Evolutionary conservation across 2,329 filamentous ascomycete genomes (phyloP).

Genomic region (Aspergillus pseudoviridinutans): DNA sequence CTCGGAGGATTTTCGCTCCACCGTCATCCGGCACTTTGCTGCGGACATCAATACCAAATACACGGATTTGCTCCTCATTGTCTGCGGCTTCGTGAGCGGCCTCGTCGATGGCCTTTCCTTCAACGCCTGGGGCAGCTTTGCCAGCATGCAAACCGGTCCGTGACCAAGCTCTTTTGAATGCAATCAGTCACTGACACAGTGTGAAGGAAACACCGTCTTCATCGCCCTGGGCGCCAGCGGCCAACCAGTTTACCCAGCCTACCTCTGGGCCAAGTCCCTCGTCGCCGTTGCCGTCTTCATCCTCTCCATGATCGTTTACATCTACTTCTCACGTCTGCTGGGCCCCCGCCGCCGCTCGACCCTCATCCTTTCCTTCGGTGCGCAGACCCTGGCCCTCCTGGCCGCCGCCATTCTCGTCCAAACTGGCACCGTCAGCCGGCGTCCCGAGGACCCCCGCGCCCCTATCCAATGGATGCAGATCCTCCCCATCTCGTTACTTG

Average conservation of each 20-base stretch:
- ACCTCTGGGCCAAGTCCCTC: constrained; percentile 42
- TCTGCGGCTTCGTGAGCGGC: constrained; percentile 38
- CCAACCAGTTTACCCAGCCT: constrained; percentile 37
- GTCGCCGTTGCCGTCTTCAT: constrained; percentile 38
- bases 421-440: constrained; percentile 27
- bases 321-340: constrained; percentile 28
- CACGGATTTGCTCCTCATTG: constrained; percentile 28
- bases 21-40: constrained; percentile 18
- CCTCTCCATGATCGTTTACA: constrained; percentile 39
- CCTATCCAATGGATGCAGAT: constrained; percentile 36
- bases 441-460: constrained; percentile 25
- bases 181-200: neutral
- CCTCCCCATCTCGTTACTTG: constrained; percentile 35
- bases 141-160: constrained; percentile 42
- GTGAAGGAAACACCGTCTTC: constrained; percentile 42
- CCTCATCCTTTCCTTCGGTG: constrained; percentile 36
- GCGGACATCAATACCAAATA: constrained; percentile 20
- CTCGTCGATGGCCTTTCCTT: constrained; percentile 40
- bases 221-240: constrained; percentile 40
- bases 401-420: constrained; percentile 35
- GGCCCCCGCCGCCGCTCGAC: constrained; percentile 34
- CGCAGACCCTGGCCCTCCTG: constrained; percentile 35
- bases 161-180: neutral
- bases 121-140: constrained; percentile 42
- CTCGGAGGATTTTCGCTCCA: constrained; percentile 5